Conservation (phyloP, 768 basidiomycete species). For the Xerocomellus intermedius region DNA sequence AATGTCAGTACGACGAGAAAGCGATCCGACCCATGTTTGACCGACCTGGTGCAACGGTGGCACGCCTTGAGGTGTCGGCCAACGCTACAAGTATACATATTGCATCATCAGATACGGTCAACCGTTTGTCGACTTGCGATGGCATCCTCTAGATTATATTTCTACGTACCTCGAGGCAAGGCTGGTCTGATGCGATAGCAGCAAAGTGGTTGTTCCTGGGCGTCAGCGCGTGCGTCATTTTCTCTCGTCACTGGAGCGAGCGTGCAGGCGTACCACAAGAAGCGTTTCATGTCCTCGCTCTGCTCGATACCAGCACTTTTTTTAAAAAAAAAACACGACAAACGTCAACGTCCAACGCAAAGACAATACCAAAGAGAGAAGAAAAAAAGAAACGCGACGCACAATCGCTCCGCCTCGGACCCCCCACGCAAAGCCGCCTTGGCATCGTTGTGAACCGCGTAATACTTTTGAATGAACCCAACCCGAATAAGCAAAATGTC, state of each 20-base stretch:
- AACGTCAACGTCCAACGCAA: not conserved
- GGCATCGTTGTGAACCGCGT: constrained; percentile 40
- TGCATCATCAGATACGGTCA: not conserved
- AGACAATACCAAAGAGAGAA: not conserved
- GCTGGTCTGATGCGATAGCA: constrained; percentile 66
- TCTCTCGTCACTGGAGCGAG: not conserved
- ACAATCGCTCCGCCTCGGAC: constrained; percentile 50
- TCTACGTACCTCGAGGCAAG: constrained; percentile 53
- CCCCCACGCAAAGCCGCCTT: constrained; percentile 41
- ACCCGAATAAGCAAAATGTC: constrained; percentile 62
- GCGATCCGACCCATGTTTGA: not conserved
- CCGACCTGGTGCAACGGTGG: constrained; percentile 56
- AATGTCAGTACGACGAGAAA: not conserved
- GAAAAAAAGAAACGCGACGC: constrained; percentile 19
- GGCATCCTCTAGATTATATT: not conserved
- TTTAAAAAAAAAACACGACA: not conserved
- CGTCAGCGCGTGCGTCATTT: not conserved
- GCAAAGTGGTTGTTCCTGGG: constrained; percentile 72
- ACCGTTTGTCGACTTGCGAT: not conserved
- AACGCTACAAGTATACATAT: constrained; percentile 38
- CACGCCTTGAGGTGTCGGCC: constrained; percentile 48
- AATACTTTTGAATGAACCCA: constrained; percentile 63
- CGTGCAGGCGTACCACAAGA: constrained; percentile 55
- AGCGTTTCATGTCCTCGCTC: constrained; percentile 67
- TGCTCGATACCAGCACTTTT: constrained; percentile 66